phyloP scores from a whole-genome alignment of 805 yeast species.

The Tetrapisispora taiwanensis region DNA sequence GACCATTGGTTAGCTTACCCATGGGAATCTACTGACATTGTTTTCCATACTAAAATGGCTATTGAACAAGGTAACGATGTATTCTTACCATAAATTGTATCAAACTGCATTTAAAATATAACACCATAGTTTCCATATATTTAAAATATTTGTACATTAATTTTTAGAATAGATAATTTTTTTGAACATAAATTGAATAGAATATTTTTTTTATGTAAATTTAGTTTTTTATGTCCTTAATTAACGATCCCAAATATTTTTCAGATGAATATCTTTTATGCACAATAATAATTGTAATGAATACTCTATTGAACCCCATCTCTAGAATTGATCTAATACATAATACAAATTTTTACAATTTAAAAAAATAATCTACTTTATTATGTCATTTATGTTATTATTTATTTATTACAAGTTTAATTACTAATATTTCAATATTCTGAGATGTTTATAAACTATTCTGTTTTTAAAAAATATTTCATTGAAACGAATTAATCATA shows the following conservation, averaged over 20 bases:
- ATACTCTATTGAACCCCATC: background rate
- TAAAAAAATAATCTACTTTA: background rate
- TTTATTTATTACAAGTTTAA: background rate
- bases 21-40: slow-evolving; percentile 75
- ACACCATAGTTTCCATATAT: background rate
- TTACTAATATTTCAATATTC: background rate
- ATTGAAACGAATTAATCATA: too few species aligned
- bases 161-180: background rate
- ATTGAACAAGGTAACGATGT: slow-evolving; percentile 65
- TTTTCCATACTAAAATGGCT: slow-evolving; percentile 60
- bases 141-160: background rate
- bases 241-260: too few species aligned
- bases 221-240: too few species aligned
- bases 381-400: background rate
- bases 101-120: background rate
- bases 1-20: slow-evolving; percentile 83
- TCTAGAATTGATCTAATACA: background rate
- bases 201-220: background rate
- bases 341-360: too few species aligned
- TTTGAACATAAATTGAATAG: background rate
- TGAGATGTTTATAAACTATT: background rate
- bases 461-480: too few species aligned
- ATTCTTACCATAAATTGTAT: slow-evolving; percentile 16
- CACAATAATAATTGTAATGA: too few species aligned
- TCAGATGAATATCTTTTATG: too few species aligned